phyloP scores from a whole-genome alignment of 2,329 filamentous ascomycete species.

The Dissoconium aciculare region DNA sequence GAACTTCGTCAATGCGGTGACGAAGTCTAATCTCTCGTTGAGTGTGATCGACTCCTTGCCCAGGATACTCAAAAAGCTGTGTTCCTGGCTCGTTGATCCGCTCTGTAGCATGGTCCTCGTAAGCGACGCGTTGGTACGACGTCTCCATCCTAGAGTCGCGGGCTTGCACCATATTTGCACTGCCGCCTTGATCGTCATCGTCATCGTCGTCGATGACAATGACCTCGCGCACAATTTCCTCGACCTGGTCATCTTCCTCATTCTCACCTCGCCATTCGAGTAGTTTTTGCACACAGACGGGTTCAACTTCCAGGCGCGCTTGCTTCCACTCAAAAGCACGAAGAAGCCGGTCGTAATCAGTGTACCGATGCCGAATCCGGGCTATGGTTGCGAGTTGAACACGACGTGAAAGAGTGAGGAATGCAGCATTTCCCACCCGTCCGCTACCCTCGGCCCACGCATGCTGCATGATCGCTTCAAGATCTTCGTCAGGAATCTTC shows the following conservation, averaged over 20 bases:
- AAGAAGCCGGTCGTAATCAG: constrained; percentile 46
- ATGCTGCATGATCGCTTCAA: constrained; percentile 43
- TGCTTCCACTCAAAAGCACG: constrained; percentile 37
- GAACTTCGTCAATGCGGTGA: constrained; percentile 11
- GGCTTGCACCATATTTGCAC: not conserved
- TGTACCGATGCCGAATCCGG: constrained; percentile 47
- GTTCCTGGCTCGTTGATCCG: constrained; percentile 15
- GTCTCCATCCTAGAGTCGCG: constrained; percentile 20
- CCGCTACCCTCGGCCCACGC: constrained; percentile 45
- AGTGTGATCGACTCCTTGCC: no score
- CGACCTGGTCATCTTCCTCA: constrained; percentile 34
- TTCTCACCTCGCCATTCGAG: constrained; percentile 49
- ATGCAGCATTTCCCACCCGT: constrained; percentile 42
- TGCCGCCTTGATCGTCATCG: constrained; percentile 21
- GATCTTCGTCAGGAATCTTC: constrained; percentile 44
- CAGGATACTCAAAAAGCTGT: constrained; percentile 9
- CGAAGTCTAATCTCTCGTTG: constrained; percentile 9
- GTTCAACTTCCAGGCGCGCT: constrained; percentile 41
- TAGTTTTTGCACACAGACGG: constrained; percentile 40
- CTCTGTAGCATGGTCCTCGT: constrained; percentile 19
- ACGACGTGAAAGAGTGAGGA: constrained; percentile 40
- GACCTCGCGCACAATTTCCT: constrained; percentile 49
- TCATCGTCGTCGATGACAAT: constrained; percentile 50
- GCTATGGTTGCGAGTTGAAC: constrained; percentile 48
- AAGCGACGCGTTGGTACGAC: constrained; percentile 14